phyloP scores from a whole-genome alignment of 495 filamentous ascomycete genomes.

The Glonium stellatum region DNA sequence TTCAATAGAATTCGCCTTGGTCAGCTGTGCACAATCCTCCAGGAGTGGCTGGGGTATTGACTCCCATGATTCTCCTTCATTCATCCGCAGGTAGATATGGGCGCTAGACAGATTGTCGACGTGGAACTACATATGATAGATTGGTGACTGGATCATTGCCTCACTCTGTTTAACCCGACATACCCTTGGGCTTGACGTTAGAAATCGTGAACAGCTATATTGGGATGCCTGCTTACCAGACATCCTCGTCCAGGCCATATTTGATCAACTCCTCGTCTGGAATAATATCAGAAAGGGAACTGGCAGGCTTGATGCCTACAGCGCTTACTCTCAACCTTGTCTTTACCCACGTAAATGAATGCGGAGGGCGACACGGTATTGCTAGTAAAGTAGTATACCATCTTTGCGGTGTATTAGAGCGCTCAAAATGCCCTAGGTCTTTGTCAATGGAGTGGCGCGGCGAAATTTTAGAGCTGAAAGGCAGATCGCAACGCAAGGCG shows the following conservation, averaged over 20 bases:
- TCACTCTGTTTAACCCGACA: not conserved
- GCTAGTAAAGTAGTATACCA: slow-evolving; percentile 97
- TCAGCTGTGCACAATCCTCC: slow-evolving; percentile 85
- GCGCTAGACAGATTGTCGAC: slow-evolving; percentile 95
- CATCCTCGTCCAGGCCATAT: slow-evolving; percentile 86
- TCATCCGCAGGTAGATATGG: slow-evolving; percentile 86
- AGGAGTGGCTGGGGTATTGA: slow-evolving; percentile 66
- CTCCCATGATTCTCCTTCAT: slow-evolving; percentile 79
- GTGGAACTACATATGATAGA: slow-evolving; percentile 61
- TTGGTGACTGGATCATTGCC: not conserved
- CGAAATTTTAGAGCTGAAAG: not conserved
- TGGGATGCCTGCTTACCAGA: slow-evolving; percentile 59
- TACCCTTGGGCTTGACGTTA: slow-evolving; percentile 11
- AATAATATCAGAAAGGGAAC: slow-evolving; percentile 4
- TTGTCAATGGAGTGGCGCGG: not conserved
- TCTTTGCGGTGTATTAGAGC: slow-evolving; percentile 32
- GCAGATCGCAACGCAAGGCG: not conserved
- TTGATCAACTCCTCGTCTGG: slow-evolving; percentile 94
- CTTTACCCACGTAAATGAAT: slow-evolving; percentile 92
- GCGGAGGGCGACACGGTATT: slow-evolving; percentile 68
- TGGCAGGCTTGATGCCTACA: not conserved
- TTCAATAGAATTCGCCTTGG: slow-evolving; percentile 98
- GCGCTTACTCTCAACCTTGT: slow-evolving; percentile 91
- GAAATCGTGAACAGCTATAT: not conserved
- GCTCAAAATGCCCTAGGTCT: not conserved